Percentiles rank a stretch among this genome's conserved stretches.
Conservation (phyloP, 2,329 filamentous ascomycete species). For the Kalmusia sp. region DNA sequence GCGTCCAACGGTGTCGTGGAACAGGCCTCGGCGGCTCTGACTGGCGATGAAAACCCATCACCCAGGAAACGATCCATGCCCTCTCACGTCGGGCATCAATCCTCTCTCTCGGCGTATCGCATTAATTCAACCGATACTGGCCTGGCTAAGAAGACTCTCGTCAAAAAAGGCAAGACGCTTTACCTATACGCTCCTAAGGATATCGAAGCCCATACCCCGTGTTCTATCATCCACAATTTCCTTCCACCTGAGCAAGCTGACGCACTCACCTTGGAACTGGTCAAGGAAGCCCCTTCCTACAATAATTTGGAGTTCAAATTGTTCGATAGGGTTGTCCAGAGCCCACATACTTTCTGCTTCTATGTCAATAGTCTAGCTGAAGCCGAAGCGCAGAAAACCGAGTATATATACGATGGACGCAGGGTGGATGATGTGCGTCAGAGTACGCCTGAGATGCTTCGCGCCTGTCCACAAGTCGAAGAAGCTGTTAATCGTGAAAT, state of each 20-base stretch:
- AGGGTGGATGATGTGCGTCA: constrained; percentile 77
- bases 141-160: constrained; percentile 55
- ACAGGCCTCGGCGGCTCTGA: constrained; percentile 65
- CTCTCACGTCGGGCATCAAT: constrained; percentile 51
- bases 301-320: constrained; percentile 78
- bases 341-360: constrained; percentile 83
- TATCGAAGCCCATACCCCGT: constrained; percentile 83
- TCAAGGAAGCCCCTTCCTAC: constrained; percentile 76
- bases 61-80: constrained; percentile 39
- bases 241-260: constrained; percentile 75
- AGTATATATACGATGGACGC: constrained; percentile 87
- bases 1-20: constrained; percentile 79
- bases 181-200: constrained; percentile 84
- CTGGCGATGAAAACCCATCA: constrained; percentile 34
- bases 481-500: constrained; percentile 80
- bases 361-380: constrained; percentile 81
- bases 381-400: constrained; percentile 71
- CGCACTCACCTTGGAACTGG: constrained; percentile 74
- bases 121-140: constrained; percentile 16
- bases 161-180: constrained; percentile 81
- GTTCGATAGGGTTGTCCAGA: constrained; percentile 85
- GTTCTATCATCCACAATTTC: constrained; percentile 92
- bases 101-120: constrained; percentile 46
- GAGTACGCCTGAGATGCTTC: constrained; percentile 76
- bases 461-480: constrained; percentile 74